Conservation (phyloP, 371 early-diverging fungal genomes). For the Coemansia sp. region DNA sequence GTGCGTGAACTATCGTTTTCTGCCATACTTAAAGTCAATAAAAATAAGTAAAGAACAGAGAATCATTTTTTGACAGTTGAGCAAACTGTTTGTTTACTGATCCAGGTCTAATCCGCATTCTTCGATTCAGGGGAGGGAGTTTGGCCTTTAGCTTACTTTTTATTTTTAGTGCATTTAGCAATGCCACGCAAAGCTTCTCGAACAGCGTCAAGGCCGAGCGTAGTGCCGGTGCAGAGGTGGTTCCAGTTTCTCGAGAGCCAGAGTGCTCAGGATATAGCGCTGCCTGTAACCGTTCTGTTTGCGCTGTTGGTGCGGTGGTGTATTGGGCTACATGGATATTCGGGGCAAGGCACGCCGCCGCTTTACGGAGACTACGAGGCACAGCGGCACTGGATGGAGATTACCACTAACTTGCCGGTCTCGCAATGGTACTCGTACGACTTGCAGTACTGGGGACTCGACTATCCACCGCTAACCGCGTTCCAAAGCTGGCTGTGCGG, state of each 20-base stretch:
- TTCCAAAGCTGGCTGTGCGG: slow-evolving; percentile 88
- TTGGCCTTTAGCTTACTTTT: neutral
- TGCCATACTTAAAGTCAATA: slow-evolving; percentile 2
- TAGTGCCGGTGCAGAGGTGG: slow-evolving; percentile 28
- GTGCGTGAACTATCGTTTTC: slow-evolving; percentile 7
- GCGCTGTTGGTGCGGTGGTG: slow-evolving; percentile 70
- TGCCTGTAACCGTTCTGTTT: slow-evolving; percentile 55
- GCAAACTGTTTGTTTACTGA: neutral
- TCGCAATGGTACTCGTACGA: slow-evolving; percentile 86
- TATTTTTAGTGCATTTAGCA: neutral
- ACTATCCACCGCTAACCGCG: slow-evolving; percentile 95
- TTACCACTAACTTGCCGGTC: slow-evolving; percentile 76
- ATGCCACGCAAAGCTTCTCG: slow-evolving; percentile 1
- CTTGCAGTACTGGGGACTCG: slow-evolving; percentile 90
- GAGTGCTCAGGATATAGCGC: slow-evolving; percentile 26
- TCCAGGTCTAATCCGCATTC: neutral
- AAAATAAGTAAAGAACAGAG: neutral
- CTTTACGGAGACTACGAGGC: slow-evolving; percentile 95
- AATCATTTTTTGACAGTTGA: neutral
- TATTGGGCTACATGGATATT: slow-evolving; percentile 72
- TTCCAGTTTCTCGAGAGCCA: slow-evolving; percentile 33
- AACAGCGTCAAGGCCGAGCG: neutral
- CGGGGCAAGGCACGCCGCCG: slow-evolving; percentile 73
- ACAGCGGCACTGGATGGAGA: slow-evolving; percentile 96
- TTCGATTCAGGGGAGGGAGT: neutral